Conservation (phyloP, 2,329 filamentous ascomycete genomes). For the Ascochyta clinopodiicola region DNA sequence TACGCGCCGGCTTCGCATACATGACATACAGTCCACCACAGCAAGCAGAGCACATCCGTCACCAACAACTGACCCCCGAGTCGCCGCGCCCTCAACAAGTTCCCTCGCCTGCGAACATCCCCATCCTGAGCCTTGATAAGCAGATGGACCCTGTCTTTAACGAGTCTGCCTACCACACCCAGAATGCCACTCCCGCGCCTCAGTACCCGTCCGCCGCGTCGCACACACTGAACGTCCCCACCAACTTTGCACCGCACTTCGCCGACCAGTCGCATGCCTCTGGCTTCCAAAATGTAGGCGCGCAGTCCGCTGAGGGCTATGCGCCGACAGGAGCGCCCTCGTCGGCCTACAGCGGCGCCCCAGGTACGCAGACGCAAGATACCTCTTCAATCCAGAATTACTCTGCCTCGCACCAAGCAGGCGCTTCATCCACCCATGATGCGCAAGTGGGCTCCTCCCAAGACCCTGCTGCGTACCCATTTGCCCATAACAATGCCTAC, state of each 20-base stretch:
- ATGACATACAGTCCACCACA: conserved; percentile 59
- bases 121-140: conserved; percentile 65
- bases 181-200: conserved; percentile 34
- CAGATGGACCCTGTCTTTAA: conserved; percentile 76
- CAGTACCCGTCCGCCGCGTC: conserved; percentile 43
- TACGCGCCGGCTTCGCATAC: conserved; percentile 26
- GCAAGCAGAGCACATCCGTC: conserved; percentile 66
- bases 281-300: conserved; percentile 31
- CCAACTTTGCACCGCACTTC: conserved; percentile 38
- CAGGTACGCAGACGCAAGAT: conserved; percentile 44
- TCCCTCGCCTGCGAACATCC: conserved; percentile 71
- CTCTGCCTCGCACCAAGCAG: conserved; percentile 40
- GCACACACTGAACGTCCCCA: conserved; percentile 39
- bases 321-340: conserved; percentile 30
- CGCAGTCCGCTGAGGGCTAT: conserved; percentile 31
- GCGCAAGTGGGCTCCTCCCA: conserved; percentile 36
- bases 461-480: conserved; percentile 39
- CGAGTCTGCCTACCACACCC: conserved; percentile 67
- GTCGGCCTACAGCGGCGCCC: conserved; percentile 35
- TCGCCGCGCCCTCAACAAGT: conserved; percentile 74
- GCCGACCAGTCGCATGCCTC: conserved; percentile 33
- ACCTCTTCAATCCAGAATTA: conserved; percentile 49
- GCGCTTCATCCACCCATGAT: conserved; percentile 45
- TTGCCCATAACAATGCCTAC: conserved; percentile 46
- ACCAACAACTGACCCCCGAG: conserved; percentile 71